Conservation (phyloP, 352 stramenopile genomes). For the Blastocystis sp. region DNA sequence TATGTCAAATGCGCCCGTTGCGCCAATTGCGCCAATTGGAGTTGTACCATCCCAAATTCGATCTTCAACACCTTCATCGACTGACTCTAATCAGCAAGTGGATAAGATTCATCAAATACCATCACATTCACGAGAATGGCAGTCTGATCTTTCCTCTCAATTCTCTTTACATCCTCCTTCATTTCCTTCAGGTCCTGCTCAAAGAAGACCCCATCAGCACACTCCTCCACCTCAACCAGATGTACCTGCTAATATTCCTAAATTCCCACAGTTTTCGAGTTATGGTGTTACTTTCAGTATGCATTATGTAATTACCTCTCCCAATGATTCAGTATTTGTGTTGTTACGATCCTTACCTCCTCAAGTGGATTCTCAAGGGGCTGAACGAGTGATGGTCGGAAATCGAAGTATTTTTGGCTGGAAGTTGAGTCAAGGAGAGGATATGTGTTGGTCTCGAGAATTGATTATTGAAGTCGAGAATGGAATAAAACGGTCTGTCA, state of each 20-base stretch:
- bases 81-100: no score
- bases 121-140: no score
- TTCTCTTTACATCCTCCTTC: background rate
- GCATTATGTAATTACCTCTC: background rate
- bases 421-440: background rate
- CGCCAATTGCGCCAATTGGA: no score
- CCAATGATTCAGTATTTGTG: slow-evolving; percentile 22
- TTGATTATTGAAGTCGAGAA: background rate
- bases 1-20: no score
- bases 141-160: background rate
- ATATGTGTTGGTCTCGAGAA: background rate
- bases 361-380: background rate
- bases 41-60: no score
- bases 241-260: background rate
- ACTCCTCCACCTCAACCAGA: background rate
- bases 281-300: background rate
- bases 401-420: slow-evolving; percentile 57
- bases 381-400: slow-evolving; percentile 14
- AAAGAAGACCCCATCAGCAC: background rate
- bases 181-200: background rate
- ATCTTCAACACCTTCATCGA: no score
- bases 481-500: background rate
- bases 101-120: no score
- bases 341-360: slow-evolving; percentile 1
- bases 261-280: background rate